Conservation (phyloP, 148 eudicot genomes). For the Selenicereus undatus region DNA sequence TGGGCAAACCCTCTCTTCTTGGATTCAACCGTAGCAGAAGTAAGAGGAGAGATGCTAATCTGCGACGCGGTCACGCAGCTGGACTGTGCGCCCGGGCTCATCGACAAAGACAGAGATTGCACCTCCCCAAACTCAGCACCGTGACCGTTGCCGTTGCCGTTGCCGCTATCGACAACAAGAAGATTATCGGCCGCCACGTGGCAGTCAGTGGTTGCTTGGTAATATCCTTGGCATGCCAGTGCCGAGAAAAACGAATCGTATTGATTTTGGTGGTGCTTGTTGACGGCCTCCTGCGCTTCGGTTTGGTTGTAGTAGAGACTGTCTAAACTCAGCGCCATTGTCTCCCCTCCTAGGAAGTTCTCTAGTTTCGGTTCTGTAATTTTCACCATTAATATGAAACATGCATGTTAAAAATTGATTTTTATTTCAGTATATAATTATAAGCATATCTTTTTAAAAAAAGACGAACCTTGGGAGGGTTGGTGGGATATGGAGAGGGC, state of each 20-base stretch:
- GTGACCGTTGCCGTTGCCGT: neutral
- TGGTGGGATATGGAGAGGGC: constrained; percentile 63
- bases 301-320: constrained; percentile 44
- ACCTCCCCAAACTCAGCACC: constrained; percentile 30
- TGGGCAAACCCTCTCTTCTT: constrained; percentile 51
- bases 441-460: neutral
- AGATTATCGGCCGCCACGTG: neutral
- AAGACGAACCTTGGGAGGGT: constrained; percentile 35
- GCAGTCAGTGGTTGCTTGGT: neutral
- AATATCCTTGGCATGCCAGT: neutral
- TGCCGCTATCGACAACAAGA: neutral
- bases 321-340: constrained; percentile 50
- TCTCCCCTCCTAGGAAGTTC: constrained; percentile 63
- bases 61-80: constrained; percentile 46
- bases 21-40: constrained; percentile 21
- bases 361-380: constrained; percentile 60
- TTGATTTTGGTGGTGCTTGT: constrained; percentile 16
- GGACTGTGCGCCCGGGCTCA: constrained; percentile 76
- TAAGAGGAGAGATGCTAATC: constrained; percentile 10
- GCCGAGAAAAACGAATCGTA: neutral
- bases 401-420: too few relatives aligned
- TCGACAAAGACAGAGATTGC: constrained; percentile 51
- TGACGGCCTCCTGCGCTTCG: neutral
- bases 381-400: constrained; percentile 1
- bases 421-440: too few relatives aligned